Conservation (phyloP, 768 basidiomycete genomes). For the Lactarius hatsudake region DNA sequence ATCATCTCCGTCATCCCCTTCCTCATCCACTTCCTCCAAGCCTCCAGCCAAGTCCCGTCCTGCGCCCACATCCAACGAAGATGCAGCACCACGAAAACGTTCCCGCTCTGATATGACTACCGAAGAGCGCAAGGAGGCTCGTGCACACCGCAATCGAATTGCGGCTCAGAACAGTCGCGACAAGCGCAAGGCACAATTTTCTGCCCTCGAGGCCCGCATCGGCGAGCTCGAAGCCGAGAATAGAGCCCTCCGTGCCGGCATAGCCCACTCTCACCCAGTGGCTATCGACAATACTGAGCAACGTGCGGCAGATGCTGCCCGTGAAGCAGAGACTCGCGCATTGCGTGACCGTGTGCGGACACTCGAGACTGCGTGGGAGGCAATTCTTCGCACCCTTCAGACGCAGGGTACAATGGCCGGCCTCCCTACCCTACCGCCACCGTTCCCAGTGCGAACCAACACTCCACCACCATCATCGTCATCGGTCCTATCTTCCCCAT, state of each 20-base stretch:
- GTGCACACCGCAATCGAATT: conserved; percentile 89
- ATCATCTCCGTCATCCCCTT: conserved; percentile 19
- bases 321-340: conserved; percentile 69
- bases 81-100: conserved; percentile 66
- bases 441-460: conserved; percentile 19
- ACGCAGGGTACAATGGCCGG: conserved; percentile 61
- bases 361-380: conserved; percentile 80
- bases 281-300: conserved; percentile 33
- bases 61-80: conserved; percentile 19
- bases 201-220: conserved; percentile 92
- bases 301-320: conserved; percentile 39
- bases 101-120: conserved; percentile 58
- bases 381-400: conserved; percentile 70
- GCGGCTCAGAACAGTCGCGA: conserved; percentile 93
- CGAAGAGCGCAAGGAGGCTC: conserved; percentile 82
- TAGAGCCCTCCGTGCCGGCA: conserved; percentile 60
- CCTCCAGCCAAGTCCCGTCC: conserved; percentile 26
- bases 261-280: conserved; percentile 32
- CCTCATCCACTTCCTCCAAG: conserved; percentile 12
- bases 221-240: conserved; percentile 86
- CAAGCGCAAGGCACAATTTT: conserved; percentile 83
- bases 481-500: conserved; percentile 24
- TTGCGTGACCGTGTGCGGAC: conserved; percentile 72
- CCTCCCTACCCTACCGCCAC: conserved; percentile 34
- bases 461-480: conserved; percentile 21